Evolutionary conservation across 164 flowering plant genomes (phyloP).

Genomic region (Dillenia suffruticosa): DNA sequence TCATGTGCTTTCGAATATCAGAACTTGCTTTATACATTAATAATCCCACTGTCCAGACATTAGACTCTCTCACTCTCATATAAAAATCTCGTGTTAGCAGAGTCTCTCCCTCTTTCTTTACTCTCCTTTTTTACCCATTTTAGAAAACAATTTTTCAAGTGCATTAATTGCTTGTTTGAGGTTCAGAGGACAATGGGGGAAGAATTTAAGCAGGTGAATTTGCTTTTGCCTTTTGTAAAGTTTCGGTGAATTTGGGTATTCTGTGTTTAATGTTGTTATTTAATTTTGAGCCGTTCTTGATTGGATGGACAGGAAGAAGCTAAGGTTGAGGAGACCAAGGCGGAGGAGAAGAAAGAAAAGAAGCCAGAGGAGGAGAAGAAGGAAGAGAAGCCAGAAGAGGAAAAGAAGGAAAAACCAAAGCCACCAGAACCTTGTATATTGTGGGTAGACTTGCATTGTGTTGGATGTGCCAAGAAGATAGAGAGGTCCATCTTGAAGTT

Average conservation of each 20-base stretch:
- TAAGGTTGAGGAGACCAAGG: constrained; percentile 28
- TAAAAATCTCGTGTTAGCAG: not conserved
- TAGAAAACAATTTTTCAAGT: not conserved
- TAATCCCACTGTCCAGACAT: constrained; percentile 28
- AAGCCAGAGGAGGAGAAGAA: constrained; percentile 22
- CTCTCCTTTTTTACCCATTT: constrained; percentile 2
- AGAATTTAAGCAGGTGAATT: constrained; percentile 53
- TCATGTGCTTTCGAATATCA: constrained; percentile 58
- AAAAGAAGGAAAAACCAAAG: constrained; percentile 38
- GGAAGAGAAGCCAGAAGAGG: constrained; percentile 30
- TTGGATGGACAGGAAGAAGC: constrained; percentile 21
- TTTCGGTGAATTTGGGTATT: not conserved
- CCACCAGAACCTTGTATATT: constrained; percentile 66
- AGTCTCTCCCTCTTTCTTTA: constrained; percentile 13
- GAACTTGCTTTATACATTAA: constrained; percentile 19
- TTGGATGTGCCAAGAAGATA: constrained; percentile 90
- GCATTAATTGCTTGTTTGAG: not conserved
- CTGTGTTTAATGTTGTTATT: not conserved
- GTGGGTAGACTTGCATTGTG: constrained; percentile 85
- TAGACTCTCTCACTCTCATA: constrained; percentile 9
- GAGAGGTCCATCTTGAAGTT: constrained; percentile 60
- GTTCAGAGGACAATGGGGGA: constrained; percentile 47
- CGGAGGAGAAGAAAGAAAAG: constrained; percentile 40
- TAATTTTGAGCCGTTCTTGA: not conserved
- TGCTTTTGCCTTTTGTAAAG: not conserved